phyloP scores from a whole-genome alignment of 2,329 filamentous ascomycete species.

The Fusarium duplospermum region DNA sequence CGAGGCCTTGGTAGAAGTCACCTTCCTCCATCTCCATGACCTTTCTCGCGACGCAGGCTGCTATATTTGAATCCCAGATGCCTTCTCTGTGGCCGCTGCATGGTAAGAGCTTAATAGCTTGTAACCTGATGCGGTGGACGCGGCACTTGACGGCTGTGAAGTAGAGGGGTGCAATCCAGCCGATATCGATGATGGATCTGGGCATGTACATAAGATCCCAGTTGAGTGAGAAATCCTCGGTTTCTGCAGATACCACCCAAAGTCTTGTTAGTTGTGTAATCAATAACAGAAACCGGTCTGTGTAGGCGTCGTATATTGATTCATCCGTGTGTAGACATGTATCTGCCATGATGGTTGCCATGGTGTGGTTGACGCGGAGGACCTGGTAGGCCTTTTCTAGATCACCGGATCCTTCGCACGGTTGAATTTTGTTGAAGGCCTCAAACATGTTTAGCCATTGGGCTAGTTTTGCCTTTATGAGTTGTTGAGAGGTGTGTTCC shows the following conservation, averaged over 20 bases:
- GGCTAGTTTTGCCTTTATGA: slow-evolving; percentile 26
- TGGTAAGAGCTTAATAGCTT: slow-evolving; percentile 51
- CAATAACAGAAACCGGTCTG: slow-evolving; percentile 47
- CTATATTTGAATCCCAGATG: slow-evolving; percentile 53
- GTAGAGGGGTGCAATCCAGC: slow-evolving; percentile 59
- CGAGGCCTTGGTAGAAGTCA: slow-evolving; percentile 28
- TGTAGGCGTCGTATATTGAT: slow-evolving; percentile 51
- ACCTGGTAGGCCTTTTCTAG: slow-evolving; percentile 43
- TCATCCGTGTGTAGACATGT: slow-evolving; percentile 51
- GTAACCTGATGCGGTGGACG: slow-evolving; percentile 52
- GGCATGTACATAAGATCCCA: slow-evolving; percentile 43
- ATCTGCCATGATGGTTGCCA: slow-evolving; percentile 57
- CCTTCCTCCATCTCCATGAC: slow-evolving; percentile 55
- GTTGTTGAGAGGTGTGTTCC: slow-evolving; percentile 16
- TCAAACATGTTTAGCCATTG: slow-evolving; percentile 43
- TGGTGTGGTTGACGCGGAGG: slow-evolving; percentile 53
- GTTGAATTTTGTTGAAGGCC: slow-evolving; percentile 28
- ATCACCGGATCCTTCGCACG: slow-evolving; percentile 25
- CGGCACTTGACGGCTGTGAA: slow-evolving; percentile 61
- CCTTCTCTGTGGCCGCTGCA: slow-evolving; percentile 51
- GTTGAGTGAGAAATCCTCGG: slow-evolving; percentile 14
- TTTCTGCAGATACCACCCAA: slow-evolving; percentile 10
- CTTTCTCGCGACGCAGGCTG: slow-evolving; percentile 48
- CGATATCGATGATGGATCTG: slow-evolving; percentile 54
- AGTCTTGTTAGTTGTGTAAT: slow-evolving; percentile 40